Evolutionary conservation across 331 rosid genomes (phyloP), one percentile per base, ranked within the genome.

Genomic region (Erythrophleum ivorense): DNA sequence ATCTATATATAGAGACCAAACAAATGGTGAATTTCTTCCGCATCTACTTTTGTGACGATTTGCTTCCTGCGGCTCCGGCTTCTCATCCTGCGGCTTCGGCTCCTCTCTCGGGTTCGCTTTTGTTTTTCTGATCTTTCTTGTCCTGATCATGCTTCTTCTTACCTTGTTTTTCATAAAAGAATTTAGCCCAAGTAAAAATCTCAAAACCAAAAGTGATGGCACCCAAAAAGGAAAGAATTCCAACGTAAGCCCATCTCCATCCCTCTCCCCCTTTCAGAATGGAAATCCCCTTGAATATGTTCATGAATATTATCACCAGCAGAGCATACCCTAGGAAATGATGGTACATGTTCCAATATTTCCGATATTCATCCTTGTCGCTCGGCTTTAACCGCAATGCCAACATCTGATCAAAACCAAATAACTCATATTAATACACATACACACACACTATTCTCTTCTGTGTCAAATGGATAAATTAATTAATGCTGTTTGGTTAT

Each of bases 261-360:
- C 38, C 78, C 0, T 24, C 0, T 40, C 88, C 78, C 0, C 93
- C 90, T 75, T 87, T 74, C 85, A 93, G 73, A 72, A 95, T 95
- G 41, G 14, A 34, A 72, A 95, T 89, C 68, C 98, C 98, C 29
- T 84, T 67, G 83, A 95, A 93, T 77, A 95, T 91, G 85, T 95
- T 93, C 24, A 89, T 53, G 31, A 76, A 0, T 80, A 91, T 90
- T 43, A 73, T 31, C 14, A 89, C 75, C 55, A 95, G n/a, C 24
- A 93, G 21, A 21, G 87, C 88, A 74, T 93, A 95, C 21, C 98
- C 98, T n/a, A 95, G 87, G 77, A 95, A 84, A 78, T 95, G 98
- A 82, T 95, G 98, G 80, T 95, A 95, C 91, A 95, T 91, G 73
- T 93, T 87, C 98, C 98, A 95, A 54, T 89, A 87, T 74, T 83